Base-by-base conservation (phyloP, 495 filamentous ascomycete species). In the Hapsidospora chrysogenum region DNA sequence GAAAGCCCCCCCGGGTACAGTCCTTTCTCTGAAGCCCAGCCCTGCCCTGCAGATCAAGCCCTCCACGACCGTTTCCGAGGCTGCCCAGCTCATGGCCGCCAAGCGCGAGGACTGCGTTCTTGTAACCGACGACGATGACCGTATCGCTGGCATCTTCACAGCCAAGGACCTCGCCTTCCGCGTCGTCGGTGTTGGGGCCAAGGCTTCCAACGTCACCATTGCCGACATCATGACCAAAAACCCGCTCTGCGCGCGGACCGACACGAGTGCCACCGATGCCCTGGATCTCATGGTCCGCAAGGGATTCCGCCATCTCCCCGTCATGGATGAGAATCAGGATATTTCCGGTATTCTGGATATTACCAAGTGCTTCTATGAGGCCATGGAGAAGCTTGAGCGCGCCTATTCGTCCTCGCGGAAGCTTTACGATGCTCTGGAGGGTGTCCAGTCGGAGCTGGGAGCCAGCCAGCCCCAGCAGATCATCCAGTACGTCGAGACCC, bases 181-280 rank as follows among this genome's bases (percentile, higher is more conserved):
- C 37, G 89, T 99, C 9, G 85, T 99, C 9, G 89, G 86, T 33
- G 72, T 77, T 23, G 92, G 92, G n/a, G 63, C 92, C 44, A 92
- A 93, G 61, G 80, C 89, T 8, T 76, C 71, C 49, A 78, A 76
- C 50, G 74, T 96, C 42, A 92, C 81, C 5, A 95, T 99, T 46
- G 79, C 81, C 35, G 85, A 95, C 42, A 99, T 99, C 54, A 99
- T 99, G 89, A 99, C 89, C 45, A 94, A 95, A 66, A 99, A 99
- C 54, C 89, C 89, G 1, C 68, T 99, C 21, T 99, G 89, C 49
- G 89, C 89, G 6, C 72, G 87, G 50, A 99, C 89, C 22, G 89
- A 99, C 50, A 99, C 89, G 14, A 94, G 85, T 60, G 89, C 89
- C 14, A 99, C 89, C 27, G 89, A 97, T 60, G 89, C 89, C 17